A percentile compares a stretch with the other conserved stretches of the same genome.
phyloP scores from a whole-genome alignment of 176 grass and related monocot genomes.

The Elaeis guineensis region DNA sequence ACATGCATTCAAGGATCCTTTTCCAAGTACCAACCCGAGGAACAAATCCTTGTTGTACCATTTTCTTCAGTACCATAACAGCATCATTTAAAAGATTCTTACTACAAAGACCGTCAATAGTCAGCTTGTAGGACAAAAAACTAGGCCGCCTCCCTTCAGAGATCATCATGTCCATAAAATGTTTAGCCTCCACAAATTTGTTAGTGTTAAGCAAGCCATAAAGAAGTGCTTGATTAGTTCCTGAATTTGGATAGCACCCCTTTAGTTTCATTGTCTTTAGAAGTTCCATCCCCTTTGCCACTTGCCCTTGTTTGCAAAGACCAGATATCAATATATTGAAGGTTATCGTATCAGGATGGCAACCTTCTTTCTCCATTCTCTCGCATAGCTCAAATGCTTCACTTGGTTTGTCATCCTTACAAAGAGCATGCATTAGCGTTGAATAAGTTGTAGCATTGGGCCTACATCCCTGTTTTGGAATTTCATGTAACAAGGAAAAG shows the following conservation, averaged over 20 bases:
- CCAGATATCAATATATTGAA: conserved; percentile 88
- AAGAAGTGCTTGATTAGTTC: conserved; percentile 70
- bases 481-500: conserved; percentile 56
- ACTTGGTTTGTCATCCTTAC: conserved; percentile 26
- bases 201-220: conserved; percentile 51
- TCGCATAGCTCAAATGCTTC: conserved; percentile 54
- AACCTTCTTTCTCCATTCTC: conserved; percentile 45
- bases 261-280: conserved; percentile 54
- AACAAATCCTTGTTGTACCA: conserved; percentile 72
- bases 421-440: conserved; percentile 71
- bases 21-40: conserved; percentile 73
- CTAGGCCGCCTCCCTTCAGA: conserved; percentile 46
- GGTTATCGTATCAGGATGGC: conserved; percentile 46
- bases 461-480: conserved; percentile 63
- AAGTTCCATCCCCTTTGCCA: conserved; percentile 34
- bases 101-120: conserved; percentile 73
- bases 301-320: conserved; percentile 50
- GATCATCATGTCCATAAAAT: conserved; percentile 49
- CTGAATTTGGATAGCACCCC: conserved; percentile 63
- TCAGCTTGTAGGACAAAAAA: conserved; percentile 67
- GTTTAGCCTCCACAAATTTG: conserved; percentile 45
- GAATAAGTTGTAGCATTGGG: conserved; percentile 54
- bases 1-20: conserved; percentile 43
- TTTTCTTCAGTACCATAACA: conserved; percentile 50
- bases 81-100: conserved; percentile 44